Evolutionary conservation across 352 stramenopile genomes (phyloP), one percentile per base, ranked within the genome.

Genomic region (Phytopythium oedochilum): DNA sequence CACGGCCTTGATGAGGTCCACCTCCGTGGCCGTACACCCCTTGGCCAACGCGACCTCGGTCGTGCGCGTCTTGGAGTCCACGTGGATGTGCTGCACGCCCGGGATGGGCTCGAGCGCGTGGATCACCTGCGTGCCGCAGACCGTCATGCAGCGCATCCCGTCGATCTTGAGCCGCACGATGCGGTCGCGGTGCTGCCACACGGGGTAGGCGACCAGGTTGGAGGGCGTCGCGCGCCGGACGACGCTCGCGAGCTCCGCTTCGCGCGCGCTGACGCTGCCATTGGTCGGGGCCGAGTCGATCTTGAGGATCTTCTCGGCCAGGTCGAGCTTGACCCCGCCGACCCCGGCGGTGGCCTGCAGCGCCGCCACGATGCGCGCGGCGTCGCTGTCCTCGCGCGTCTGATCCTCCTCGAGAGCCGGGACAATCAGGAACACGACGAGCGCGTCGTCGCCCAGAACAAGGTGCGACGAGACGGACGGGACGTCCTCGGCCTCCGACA

Each of bases 101-200:
- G 83, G 83, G 46, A 96, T 79, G 54, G 81, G 67, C 65, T 94
- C 82, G 25, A 96, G 61, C 38, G 86, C 86, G 34, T 72, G 73
- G 58, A 93, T 87, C 34, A 96, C 84, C 42, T 88, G 84, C 12
- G 57, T 65, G 9, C 84, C 86, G 53, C 86, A 96, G 63, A 92
- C 94, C 25, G 74, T 92, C 79, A 93, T 92, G 62, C 86, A 96
- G 47, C 83, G 80, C 84, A 96, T 94, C 20, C 86, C 86, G 15
- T 92, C 73, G 44, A 96, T 78, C 28, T 66, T 66, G 28, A 94
- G 67, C 38, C 67, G 75, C 49, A 94, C 81, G 38, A 91, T 86
- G 50, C 83, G 83, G 44, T 94, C 81, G 55, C 79, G 74, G 53
- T 92, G 79, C 53, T 91, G 78, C 83, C 83, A 94, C 59, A 94